Evolutionary conservation across 176 grass and related monocot genomes (phyloP), one percentile per base, ranked within the genome.

Genomic region (Pontederia paniculata): DNA sequence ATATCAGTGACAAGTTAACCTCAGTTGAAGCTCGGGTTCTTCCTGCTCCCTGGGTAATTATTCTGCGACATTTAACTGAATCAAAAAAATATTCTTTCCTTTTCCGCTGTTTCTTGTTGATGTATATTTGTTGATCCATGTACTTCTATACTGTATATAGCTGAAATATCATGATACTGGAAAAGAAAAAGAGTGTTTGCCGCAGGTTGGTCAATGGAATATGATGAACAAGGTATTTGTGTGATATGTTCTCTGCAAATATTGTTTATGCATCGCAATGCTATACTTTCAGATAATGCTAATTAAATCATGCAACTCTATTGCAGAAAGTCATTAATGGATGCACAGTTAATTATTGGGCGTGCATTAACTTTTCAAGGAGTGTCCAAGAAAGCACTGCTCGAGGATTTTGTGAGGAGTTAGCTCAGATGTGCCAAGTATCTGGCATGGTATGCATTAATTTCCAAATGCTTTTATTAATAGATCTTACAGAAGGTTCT

Each of bases 181-280:
- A 44, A 98, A 98, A 77, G 94, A 98, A 75, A 98, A 98, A 63
- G 87, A 98, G 73, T 98, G 94, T 37, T 72, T 98, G 50, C 94
- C 94, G 60, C 94, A 98, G 60, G 83, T 98, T 79, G 94, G 94
- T 51, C 94, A 98, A 70, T 98, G 94, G 94, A 98, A 98, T 77
- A 98, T 98, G 94, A 79, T 98, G 74, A 98, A 98, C 62, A 98
- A 98, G 94, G 94, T 84, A 82, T 21, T 21, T 13, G 23, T 64
- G 25, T 42, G 44, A 23, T 74, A 69, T 46, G 16, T 23, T 43
- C 17, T n/a, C n/a, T 67, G 8, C 14, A 37, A 44, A 37, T 13
- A n/a, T n/a, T n/a, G n/a, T n/a, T n/a, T n/a, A n/a, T n/a, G n/a
- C n/a, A n/a, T n/a, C n/a, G 18, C 12, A 15, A 45, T 5, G 18